Base-by-base conservation (phyloP, 345 rosid genomes). In the Erysimum cheiranthoides region DNA sequence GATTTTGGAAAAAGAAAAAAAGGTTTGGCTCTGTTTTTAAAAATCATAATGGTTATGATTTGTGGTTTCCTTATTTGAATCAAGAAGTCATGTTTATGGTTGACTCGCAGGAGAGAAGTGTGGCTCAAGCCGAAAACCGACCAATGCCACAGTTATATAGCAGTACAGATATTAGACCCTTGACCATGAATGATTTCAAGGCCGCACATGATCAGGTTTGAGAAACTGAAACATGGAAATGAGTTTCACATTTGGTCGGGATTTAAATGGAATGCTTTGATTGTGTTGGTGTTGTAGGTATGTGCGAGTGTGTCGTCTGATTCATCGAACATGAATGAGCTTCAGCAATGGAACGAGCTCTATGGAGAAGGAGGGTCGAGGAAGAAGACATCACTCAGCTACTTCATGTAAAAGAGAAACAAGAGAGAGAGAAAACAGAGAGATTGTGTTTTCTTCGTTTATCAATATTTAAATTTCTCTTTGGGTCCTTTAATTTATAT, bases 271-370 rank as follows among this genome's bases (percentile, higher is more conserved):
- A 2, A 3, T 7, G 52, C 4, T 10, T 4, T 34, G 17, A 21
- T 21, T 32, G 34, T 32, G 0, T 6, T 12, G 30, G 17, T 77
- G 65, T 76, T 69, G 27, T 61, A 95, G 99, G 99, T 95, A 12
- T 92, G 96, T n/a, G 99, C 99, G n/a, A 95, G 99, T 42, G 98
- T 95, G 66, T 88, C 99, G 34, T 85, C 97, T 0, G 99, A 95
- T 78, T 95, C 99, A 5, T 71, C 87, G 34, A 95, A 88, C 68
- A 95, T 92, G 97, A 95, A 79, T 27, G 99, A 95, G 81, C 90
- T 95, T 17, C 87, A 89, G 38, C 93, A 90, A 59, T 95, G 99
- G 99, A 95, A 95, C 61, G 97, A 95, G 59, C 73, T 95, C 10
- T 95, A 95, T 13, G 99, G 99, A 40, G 99, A 95, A 82, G 99